Evolutionary conservation across 2,329 filamentous ascomycete species (phyloP).

Genomic region (Monosporascus cannonballus): DNA sequence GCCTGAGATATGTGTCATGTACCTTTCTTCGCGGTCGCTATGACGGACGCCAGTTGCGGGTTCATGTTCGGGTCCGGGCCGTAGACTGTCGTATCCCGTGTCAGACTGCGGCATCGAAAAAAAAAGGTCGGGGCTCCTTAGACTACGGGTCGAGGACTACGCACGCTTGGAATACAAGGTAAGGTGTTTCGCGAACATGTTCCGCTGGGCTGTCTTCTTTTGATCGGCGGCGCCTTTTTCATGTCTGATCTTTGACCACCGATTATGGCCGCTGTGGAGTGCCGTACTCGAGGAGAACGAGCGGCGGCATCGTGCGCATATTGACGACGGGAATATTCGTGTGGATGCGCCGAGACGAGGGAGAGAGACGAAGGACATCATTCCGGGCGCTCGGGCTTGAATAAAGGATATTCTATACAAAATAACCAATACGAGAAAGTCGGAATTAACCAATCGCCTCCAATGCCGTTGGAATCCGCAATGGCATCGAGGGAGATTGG

Average conservation of each 20-base stretch:
- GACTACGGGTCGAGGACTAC: constrained; percentile 15
- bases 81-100: constrained; percentile 47
- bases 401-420: not conserved
- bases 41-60: constrained; percentile 64
- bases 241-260: constrained; percentile 95
- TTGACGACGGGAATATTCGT: constrained; percentile 4
- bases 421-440: too few species aligned
- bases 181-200: constrained; percentile 64
- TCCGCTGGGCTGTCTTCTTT: constrained; percentile 68
- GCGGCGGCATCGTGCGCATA: constrained; percentile 45
- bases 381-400: not conserved
- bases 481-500: too few species aligned
- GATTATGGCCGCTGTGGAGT: constrained; percentile 68
- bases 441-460: too few species aligned
- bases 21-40: constrained; percentile 75
- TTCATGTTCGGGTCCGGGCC: constrained; percentile 71
- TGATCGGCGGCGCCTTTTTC: constrained; percentile 84
- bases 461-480: too few species aligned
- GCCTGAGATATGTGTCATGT: constrained; percentile 18
- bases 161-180: constrained; percentile 68
- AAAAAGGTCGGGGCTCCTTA: too few species aligned
- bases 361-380: not conserved
- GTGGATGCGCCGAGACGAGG: not conserved
- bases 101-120: too few species aligned
- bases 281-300: constrained; percentile 39